phyloP scores from a whole-genome alignment of 352 stramenopile genomes.

The Elongisporangium anandrum region DNA sequence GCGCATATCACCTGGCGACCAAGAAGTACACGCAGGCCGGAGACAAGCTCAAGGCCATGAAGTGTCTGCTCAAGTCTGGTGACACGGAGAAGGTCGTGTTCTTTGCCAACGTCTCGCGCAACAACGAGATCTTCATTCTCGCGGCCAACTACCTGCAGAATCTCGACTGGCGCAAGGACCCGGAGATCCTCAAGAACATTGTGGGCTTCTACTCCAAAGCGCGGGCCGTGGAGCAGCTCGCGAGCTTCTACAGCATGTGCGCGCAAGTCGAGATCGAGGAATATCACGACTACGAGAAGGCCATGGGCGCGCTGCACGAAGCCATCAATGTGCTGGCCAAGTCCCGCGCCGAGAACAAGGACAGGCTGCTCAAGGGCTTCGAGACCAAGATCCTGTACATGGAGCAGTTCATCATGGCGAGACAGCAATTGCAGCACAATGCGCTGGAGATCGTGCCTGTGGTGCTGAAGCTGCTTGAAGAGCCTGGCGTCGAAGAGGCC shows the following conservation, averaged over 20 bases:
- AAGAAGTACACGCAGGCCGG: constrained; percentile 96
- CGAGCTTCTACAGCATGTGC: constrained; percentile 90
- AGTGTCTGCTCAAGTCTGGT: constrained; percentile 93
- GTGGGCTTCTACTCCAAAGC: constrained; percentile 95
- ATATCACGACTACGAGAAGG: constrained; percentile 94
- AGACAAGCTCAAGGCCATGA: constrained; percentile 91
- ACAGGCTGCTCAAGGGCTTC: constrained; percentile 50
- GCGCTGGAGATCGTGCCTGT: constrained; percentile 69
- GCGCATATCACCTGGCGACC: constrained; percentile 89
- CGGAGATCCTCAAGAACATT: constrained; percentile 92
- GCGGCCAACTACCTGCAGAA: constrained; percentile 95
- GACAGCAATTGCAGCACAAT: constrained; percentile 53
- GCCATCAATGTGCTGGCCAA: constrained; percentile 86
- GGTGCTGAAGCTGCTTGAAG: constrained; percentile 78
- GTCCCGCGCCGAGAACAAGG: constrained; percentile 59
- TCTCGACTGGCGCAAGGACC: constrained; percentile 90
- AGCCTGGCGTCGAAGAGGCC: constrained; percentile 78
- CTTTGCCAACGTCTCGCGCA: constrained; percentile 91
- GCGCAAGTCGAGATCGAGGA: constrained; percentile 93
- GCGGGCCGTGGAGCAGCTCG: constrained; percentile 88
- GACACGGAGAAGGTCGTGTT: constrained; percentile 95
- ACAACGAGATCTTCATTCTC: constrained; percentile 93
- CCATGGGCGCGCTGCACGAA: constrained; percentile 86
- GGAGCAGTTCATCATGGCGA: constrained; percentile 81
- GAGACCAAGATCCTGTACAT: constrained; percentile 70